Base-by-base conservation (phyloP, 495 filamentous ascomycete species). In the Penicillium diatomitis region DNA sequence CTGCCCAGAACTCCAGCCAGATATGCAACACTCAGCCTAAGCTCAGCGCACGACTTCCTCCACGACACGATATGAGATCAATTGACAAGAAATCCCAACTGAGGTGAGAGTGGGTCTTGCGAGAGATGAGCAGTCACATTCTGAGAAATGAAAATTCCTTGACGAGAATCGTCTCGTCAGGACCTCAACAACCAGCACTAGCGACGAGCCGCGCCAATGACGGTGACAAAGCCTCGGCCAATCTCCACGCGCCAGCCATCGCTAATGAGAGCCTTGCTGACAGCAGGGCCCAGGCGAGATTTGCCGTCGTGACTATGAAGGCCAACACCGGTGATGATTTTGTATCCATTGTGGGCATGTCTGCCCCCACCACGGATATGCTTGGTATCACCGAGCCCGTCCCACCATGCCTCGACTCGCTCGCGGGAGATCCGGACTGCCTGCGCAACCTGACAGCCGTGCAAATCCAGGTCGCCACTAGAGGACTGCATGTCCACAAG, bases 191-290 rank as follows among this genome's bases (percentile, higher is more conserved):
- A 20, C 20, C 20, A 8, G 32, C 9, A 4, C 31, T 49, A 57
- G 0, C 51, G 59, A 44, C 69, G 60, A 46, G 60, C 59, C 43
- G 56, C 70, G 2, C 87, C 88, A 8, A 67, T 74, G 6, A 96
- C 77, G 37, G 79, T 59, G 40, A 89, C 71, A 32, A 75, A 69
- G 0, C 90, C 90, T 7, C 77, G 74, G 32, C 77, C 68, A 32
- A 85, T 71, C 63, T 88, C 77, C 32, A 94, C 72, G 52, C 78
- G 85, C 92, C 92, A 98, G 0, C 88, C 89, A 47, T 91, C 86
- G 35, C 74, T 74, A 41, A 79, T 70, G 46, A 98, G 63, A 69
- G 84, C 84, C 60, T 76, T 85, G 44, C 71, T 81, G 1, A 98
- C 89, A n/a, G 87, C 85, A 33, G 86, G 87, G 2, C 88, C 82